phyloP scores from a whole-genome alignment of 495 filamentous ascomycete species.

The Annulohypoxylon moriforme region DNA sequence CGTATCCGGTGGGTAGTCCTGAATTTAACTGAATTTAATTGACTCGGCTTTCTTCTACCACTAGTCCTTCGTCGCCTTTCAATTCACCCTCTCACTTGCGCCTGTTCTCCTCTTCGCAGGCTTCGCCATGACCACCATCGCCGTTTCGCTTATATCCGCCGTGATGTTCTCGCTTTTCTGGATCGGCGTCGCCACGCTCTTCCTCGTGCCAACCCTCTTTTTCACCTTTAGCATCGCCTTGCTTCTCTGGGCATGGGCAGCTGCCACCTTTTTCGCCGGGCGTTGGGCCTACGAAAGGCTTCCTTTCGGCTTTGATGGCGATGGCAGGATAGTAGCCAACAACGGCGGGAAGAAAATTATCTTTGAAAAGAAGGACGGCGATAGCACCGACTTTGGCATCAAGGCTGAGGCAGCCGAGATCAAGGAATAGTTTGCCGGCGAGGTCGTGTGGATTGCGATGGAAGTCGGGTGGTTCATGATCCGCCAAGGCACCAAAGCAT shows the following conservation, averaged over 20 bases:
- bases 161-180: constrained; percentile 71
- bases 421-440: constrained; percentile 47
- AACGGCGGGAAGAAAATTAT: constrained; percentile 36
- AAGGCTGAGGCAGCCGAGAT: constrained; percentile 40
- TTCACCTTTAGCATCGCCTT: constrained; percentile 65
- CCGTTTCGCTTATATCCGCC: constrained; percentile 65
- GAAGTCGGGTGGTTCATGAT: constrained; percentile 44
- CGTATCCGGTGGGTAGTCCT: background rate
- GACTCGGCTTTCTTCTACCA: background rate
- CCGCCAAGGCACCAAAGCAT: constrained; percentile 23
- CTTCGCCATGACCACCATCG: constrained; percentile 65
- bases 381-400: constrained; percentile 26
- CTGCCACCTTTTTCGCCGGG: constrained; percentile 65
- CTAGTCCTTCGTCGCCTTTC: constrained; percentile 66
- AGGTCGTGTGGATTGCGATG: constrained; percentile 42
- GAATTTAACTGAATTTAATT: background rate
- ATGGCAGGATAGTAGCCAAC: constrained; percentile 26
- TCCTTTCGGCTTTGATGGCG: constrained; percentile 36
- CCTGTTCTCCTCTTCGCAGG: constrained; percentile 71
- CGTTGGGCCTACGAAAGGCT: constrained; percentile 59
- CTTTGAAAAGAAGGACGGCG: constrained; percentile 27
- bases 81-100: constrained; percentile 65
- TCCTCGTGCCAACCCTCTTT: constrained; percentile 73
- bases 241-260: constrained; percentile 72
- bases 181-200: constrained; percentile 68